phyloP scores from a whole-genome alignment of 352 stramenopile species.

The Globisporangium ultimum region DNA sequence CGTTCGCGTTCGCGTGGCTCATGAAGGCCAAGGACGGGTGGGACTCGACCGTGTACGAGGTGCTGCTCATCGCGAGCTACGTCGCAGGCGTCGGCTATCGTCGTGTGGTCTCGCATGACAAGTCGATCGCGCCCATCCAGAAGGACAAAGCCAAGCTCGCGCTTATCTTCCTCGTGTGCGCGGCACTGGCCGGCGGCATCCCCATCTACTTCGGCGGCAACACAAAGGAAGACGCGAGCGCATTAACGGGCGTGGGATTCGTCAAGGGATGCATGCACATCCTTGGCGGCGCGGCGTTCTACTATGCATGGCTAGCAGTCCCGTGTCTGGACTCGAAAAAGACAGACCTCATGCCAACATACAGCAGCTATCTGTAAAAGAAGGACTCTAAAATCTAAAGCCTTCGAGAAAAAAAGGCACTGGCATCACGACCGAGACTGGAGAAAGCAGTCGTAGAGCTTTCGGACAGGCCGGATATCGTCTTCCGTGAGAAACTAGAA shows the following conservation, averaged over 20 bases:
- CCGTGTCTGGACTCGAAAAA: constrained; percentile 83
- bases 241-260: constrained; percentile 44
- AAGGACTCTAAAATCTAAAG: too few relatives aligned
- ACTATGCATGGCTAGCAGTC: constrained; percentile 74
- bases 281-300: constrained; percentile 60
- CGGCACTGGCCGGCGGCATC: constrained; percentile 38
- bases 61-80: constrained; percentile 58
- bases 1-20: constrained; percentile 80
- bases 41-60: constrained; percentile 69
- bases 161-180: constrained; percentile 37
- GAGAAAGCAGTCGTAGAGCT: constrained; percentile 35
- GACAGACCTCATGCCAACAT: constrained; percentile 69
- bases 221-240: constrained; percentile 17
- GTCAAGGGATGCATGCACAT: constrained; percentile 70
- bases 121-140: constrained; percentile 46
- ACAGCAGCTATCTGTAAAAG: constrained; percentile 51
- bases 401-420: too few relatives aligned
- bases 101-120: constrained; percentile 39
- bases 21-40: constrained; percentile 85
- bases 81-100: constrained; percentile 53
- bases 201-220: constrained; percentile 39
- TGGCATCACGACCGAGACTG: too few relatives aligned
- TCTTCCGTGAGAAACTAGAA: constrained; percentile 26
- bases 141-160: constrained; percentile 53
- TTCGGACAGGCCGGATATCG: constrained; percentile 29